Evolutionary conservation across 73 alveolate species (phyloP).

Genomic region (Breviolum minutum): DNA sequence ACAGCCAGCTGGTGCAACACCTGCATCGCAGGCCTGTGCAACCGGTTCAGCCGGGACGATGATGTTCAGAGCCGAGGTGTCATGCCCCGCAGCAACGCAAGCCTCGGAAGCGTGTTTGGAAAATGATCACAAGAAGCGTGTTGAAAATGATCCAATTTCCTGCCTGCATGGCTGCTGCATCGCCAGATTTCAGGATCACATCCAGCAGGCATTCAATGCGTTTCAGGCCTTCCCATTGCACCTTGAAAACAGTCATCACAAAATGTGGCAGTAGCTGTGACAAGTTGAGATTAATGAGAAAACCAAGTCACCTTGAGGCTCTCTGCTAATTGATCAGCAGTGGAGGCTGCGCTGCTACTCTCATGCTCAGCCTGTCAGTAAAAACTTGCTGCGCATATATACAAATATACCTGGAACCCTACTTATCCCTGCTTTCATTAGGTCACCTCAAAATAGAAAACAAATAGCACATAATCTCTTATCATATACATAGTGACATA

Average conservation of each 20-base stretch:
- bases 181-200: neutral
- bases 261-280: neutral
- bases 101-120: neutral
- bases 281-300: neutral
- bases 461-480: too few relatives aligned
- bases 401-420: neutral
- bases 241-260: neutral
- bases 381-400: neutral
- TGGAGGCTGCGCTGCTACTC: neutral
- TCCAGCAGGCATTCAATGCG: slow-evolving; percentile 57
- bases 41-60: slow-evolving; percentile 19
- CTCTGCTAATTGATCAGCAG: slow-evolving; percentile 53
- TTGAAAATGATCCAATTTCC: neutral
- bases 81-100: slow-evolving; percentile 5
- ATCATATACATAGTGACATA: neutral
- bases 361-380: neutral
- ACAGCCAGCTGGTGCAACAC: slow-evolving; percentile 26
- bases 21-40: slow-evolving; percentile 27
- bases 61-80: slow-evolving; percentile 49
- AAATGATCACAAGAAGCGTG: neutral
- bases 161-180: slow-evolving; percentile 32
- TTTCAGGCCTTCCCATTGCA: slow-evolving; percentile 39
- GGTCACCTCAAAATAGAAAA: neutral
- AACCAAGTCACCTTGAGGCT: slow-evolving; percentile 18
- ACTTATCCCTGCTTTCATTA: neutral